These are phyloP conservation scores for Orbilia javanica DNA, from an alignment of 2,329 filamentous ascomycete genomes.

Conservation along the genomic window DNA sequence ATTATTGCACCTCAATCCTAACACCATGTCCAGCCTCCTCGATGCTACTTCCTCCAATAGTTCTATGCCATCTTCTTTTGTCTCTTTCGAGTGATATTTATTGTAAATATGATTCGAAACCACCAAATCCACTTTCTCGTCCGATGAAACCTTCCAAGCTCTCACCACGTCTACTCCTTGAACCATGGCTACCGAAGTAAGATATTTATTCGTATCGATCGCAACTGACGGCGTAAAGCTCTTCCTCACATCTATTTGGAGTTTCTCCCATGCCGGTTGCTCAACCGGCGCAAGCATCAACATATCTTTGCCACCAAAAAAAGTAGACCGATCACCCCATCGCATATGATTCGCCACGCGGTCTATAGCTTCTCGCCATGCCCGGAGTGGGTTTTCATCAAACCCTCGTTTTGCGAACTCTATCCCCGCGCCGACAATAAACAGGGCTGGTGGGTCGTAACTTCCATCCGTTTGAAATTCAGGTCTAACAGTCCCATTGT, in stretches of 20 bases:
- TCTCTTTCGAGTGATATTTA: constrained; percentile 64
- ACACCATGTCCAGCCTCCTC: constrained; percentile 69
- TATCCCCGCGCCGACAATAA: constrained; percentile 71
- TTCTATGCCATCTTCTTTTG: constrained; percentile 69
- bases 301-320: constrained; percentile 61
- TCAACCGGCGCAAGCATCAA: constrained; percentile 68
- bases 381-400: constrained; percentile 59
- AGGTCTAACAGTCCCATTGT: constrained; percentile 55
- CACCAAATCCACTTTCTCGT: constrained; percentile 43
- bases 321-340: constrained; percentile 36
- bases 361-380: constrained; percentile 66
- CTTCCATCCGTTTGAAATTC: background rate
- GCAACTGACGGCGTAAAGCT: constrained; percentile 69
- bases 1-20: constrained; percentile 72
- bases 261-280: constrained; percentile 66
- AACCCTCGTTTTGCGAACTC: constrained; percentile 68
- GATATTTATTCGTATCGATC: constrained; percentile 70
- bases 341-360: constrained; percentile 66
- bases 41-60: constrained; percentile 67
- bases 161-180: constrained; percentile 67
- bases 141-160: constrained; percentile 65
- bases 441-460: constrained; percentile 66
- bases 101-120: constrained; percentile 67
- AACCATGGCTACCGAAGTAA: constrained; percentile 66
- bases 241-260: constrained; percentile 66